Base-by-base conservation (phyloP, 1,139 yeast genomes). In the Candida sp. region DNA sequence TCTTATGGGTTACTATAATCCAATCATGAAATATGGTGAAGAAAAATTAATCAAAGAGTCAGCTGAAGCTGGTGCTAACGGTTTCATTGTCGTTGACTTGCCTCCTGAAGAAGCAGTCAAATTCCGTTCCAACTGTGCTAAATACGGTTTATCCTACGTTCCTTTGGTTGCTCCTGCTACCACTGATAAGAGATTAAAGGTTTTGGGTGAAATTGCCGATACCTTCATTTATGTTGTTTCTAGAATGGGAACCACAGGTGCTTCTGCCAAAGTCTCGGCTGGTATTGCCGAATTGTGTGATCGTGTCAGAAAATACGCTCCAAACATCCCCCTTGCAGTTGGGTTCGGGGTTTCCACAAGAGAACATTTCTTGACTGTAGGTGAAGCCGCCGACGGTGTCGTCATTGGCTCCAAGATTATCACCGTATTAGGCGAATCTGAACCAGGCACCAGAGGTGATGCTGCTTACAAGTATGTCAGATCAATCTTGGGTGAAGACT, bases 91-190 rank as follows among this genome's bases (percentile, higher is more conserved):
- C 44, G 98, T 93, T 35, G 99, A 93, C 67, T 75, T 93, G 57
- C 99, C 99, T 42, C 99, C 99, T 32, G 97, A 93, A 74, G 99
- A 91, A 66, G 99, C 99, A 21, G 75, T 87, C 50, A 80, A 85
- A 52, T 87, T 91, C 64, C 82, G 99, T 73, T 74, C 81, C 43
- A 70, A 75, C 43, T 88, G 96, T 63, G 64, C 84, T 33, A 68
- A 73, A 41, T 70, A 78, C 49, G 95, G 90, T 11, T 66, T 95
- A 51, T 84, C 95, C 41, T 90, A 89, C 59, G 82, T 93, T 47
- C 99, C 99, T 36, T 74, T 93, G 49, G 96, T 93, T 42, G 98
- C 99, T 2, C 99, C 99, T 36, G 87, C 96, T 27, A 93, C 99
- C 38, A 86, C 96, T 36, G 91, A 91, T 60, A 95, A 86, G 47